Evolutionary conservation across 352 stramenopile genomes (phyloP).

Genomic region (Phytophthora sansomeana): DNA sequence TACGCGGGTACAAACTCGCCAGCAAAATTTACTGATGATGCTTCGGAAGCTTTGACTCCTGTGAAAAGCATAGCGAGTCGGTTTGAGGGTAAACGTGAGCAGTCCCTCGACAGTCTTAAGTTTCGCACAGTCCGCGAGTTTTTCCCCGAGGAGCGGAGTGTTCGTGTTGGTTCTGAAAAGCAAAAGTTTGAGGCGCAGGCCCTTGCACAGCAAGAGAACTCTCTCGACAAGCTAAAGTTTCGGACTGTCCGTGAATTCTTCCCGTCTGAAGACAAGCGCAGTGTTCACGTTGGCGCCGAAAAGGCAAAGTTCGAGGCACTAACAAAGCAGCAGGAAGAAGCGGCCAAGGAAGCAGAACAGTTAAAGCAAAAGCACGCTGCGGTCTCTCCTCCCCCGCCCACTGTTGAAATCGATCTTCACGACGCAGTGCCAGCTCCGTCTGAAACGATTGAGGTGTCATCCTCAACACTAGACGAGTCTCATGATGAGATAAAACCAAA

Average conservation of each 20-base stretch:
- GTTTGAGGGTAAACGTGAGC: constrained; percentile 71
- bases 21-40: constrained; percentile 19
- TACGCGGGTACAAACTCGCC: constrained; percentile 19
- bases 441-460: background rate
- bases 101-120: constrained; percentile 65
- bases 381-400: background rate
- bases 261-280: constrained; percentile 42
- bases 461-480: constrained; percentile 4
- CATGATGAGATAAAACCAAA: background rate
- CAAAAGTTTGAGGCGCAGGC: constrained; percentile 49
- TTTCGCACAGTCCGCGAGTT: constrained; percentile 70
- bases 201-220: constrained; percentile 47
- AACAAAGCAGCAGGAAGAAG: constrained; percentile 37
- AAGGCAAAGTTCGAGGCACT: constrained; percentile 53
- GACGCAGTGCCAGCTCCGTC: background rate
- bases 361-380: constrained; percentile 28
- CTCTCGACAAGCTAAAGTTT: constrained; percentile 61
- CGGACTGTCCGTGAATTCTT: constrained; percentile 69
- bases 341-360: constrained; percentile 23
- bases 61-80: constrained; percentile 72
- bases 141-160: constrained; percentile 51
- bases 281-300: constrained; percentile 42
- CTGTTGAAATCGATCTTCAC: constrained; percentile 1
- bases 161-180: constrained; percentile 46
- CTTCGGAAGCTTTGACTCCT: constrained; percentile 31